Evolutionary conservation across 2,329 filamentous ascomycete species (phyloP).

Genomic region (Colletotrichum trifolii): DNA sequence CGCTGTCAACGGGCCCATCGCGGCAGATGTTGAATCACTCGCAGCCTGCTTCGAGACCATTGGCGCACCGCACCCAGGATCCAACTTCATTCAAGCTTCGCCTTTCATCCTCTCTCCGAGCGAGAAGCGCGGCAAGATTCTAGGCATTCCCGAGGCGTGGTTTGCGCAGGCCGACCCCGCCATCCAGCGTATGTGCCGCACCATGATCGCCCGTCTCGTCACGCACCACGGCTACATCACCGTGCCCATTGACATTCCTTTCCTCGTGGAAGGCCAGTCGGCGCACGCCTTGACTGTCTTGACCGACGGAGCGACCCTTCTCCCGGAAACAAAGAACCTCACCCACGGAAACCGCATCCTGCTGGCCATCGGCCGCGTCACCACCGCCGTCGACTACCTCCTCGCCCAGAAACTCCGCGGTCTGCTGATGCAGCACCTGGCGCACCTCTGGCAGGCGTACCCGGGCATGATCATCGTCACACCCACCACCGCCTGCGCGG

Average conservation of each 20-base stretch:
- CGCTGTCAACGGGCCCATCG: constrained; percentile 75
- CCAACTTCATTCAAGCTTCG: constrained; percentile 60
- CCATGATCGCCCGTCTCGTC: constrained; percentile 64
- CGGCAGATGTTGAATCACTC: constrained; percentile 74
- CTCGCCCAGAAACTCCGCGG: constrained; percentile 77
- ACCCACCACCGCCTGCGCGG: constrained; percentile 69
- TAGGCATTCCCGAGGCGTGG: constrained; percentile 76
- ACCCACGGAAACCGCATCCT: constrained; percentile 74
- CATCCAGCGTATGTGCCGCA: constrained; percentile 54
- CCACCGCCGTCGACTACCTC: constrained; percentile 73
- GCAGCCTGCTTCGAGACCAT: constrained; percentile 73
- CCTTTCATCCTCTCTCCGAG: constrained; percentile 41
- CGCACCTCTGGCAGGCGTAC: constrained; percentile 71
- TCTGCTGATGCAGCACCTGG: constrained; percentile 77
- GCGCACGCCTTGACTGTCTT: constrained; percentile 82
- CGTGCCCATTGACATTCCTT: constrained; percentile 68
- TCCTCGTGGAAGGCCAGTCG: constrained; percentile 71
- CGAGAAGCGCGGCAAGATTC: constrained; percentile 53
- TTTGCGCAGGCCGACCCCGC: constrained; percentile 59
- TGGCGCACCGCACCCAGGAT: constrained; percentile 69
- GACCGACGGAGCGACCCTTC: constrained; percentile 64
- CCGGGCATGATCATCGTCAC: constrained; percentile 78
- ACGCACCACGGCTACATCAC: constrained; percentile 62
- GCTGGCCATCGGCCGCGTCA: constrained; percentile 70
- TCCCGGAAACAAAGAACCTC: constrained; percentile 60